Base-by-base conservation (phyloP, 305 asterid species). In the Caryopteris hybrid region DNA sequence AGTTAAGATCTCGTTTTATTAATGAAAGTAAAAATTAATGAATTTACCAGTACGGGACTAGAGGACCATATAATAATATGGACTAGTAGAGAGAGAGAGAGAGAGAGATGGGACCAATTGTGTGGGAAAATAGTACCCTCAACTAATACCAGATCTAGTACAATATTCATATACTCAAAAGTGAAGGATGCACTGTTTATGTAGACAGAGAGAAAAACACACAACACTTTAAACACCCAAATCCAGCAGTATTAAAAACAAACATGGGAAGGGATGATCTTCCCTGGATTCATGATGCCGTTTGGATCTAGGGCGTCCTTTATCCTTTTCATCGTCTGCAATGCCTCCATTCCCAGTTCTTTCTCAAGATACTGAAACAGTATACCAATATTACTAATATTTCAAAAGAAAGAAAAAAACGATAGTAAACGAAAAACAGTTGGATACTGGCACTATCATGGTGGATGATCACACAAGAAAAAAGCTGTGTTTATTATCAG, bases 251-350 rank as follows among this genome's bases (percentile, higher is more conserved):
- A 16, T 56, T 52, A 92, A 47, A 89, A 71, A 73, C 98, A 92
- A 50, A 92, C 84, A 74, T 89, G 92, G 8, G 96, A 91, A 52
- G 98, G 97, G 64, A 91, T 94, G 74, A 94, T 94, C 74, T 94
- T 94, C 74, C 96, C 98, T 3, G 99, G 99, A 75, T 94, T 94
- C 99, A 94, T 91, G 77, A 94, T 87, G 65, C 66, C 77, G 74
- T 89, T 91, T 8, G 97, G 98, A 79, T 94, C 99, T 67, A 94
- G 72, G 69, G 97, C 98, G 57, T 25, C 79, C 78, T 94, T 94
- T 20, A 94, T 94, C 90, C 61, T 86, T 68, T 87, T 94, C 97
- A 94, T 94, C 8, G 96, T 89, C 88, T 70, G 72, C 86, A 91
- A 45, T n/a, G 89, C 88, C 89, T 94, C 99, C 34, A 91, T 80